Evolutionary conservation across 805 yeast genomes (phyloP).

Genomic region (Tetrapisispora pingtungensis): DNA sequence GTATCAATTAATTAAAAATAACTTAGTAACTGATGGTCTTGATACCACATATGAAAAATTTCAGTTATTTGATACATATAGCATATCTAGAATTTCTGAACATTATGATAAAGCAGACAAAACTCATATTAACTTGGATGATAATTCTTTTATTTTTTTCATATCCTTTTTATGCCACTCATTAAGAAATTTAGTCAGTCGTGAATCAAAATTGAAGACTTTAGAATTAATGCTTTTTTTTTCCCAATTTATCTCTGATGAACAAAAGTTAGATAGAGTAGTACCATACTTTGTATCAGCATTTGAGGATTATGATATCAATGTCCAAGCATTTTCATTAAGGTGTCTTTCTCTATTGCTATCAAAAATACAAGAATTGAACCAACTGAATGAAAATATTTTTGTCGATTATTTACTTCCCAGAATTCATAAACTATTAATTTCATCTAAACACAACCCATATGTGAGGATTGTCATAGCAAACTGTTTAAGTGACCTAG

Average conservation of each 20-base stretch:
- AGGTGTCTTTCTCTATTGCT: constrained; percentile 58
- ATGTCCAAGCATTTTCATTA: constrained; percentile 60
- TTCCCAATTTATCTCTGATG: constrained; percentile 70
- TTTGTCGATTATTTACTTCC: constrained; percentile 82
- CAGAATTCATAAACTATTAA: constrained; percentile 39
- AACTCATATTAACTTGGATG: constrained; percentile 6
- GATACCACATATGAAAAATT: constrained; percentile 8
- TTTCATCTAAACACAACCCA: constrained; percentile 29
- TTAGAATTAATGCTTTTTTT: constrained; percentile 68
- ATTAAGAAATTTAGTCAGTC: constrained; percentile 15
- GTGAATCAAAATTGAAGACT: constrained; percentile 35
- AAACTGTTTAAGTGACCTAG: constrained; percentile 60
- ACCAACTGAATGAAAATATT: constrained; percentile 64
- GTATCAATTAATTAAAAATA: neutral
- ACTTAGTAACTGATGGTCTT: neutral
- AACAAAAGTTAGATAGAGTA: constrained; percentile 73
- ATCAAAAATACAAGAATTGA: constrained; percentile 49
- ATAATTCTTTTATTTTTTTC: constrained; percentile 23
- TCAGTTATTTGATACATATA: constrained; percentile 6
- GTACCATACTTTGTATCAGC: constrained; percentile 71
- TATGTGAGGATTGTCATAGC: constrained; percentile 63
- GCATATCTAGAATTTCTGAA: neutral
- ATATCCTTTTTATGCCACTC: constrained; percentile 21
- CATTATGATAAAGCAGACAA: neutral
- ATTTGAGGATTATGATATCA: constrained; percentile 45